Base-by-base conservation (phyloP, 1,284 basidiomycete genomes). In the Caloboletus firmus region DNA sequence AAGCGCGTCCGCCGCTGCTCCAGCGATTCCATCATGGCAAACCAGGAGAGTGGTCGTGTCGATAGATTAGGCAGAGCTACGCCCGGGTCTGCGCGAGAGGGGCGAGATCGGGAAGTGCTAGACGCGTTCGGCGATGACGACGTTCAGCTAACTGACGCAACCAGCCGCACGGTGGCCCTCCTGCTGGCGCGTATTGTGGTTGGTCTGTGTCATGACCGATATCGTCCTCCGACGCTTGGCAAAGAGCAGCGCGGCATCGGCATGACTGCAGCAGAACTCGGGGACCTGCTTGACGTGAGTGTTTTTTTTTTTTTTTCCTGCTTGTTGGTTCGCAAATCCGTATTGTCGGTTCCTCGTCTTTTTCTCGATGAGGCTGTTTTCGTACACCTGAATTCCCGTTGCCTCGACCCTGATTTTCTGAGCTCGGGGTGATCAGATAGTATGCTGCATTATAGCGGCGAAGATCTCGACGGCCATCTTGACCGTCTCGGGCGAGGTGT, bases 211-310 rank as follows among this genome's bases (percentile, higher is more conserved):
- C 56, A 45, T 8, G 51, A 52, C 5, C 57, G 65, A n/a, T 67
- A 62, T 51, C 51, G 43, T 1, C 45, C 57, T 6, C 52, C 50
- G 12, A 50, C 28, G 13, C 12, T 58, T 10, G 13, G 47, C 15
- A 10, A 46, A 30, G 52, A 34, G 24, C 55, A 56, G n/a, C 47
- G 55, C 13, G 61, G 63, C 0, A 32, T 55, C 31, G 60, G 60
- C 17, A 58, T 68, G 57, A 63, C 51, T 51, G 69, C 64, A 48
- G 67, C 56, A 52, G 64, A 64, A 60, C 64, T 78, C 8, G 74
- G 71, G 13, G 70, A 72, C n/a, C 13, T 73, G 6, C 63, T 76
- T 56, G 77, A 78, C 62, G 76, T 78, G 62, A 66, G 77, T 72
- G 41, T 49, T 30, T 46, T 26, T 24, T 26, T 41, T 5, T 10